Evolutionary conservation across 345 rosid genomes (phyloP).

Genomic region (Clarkia xantiana): DNA sequence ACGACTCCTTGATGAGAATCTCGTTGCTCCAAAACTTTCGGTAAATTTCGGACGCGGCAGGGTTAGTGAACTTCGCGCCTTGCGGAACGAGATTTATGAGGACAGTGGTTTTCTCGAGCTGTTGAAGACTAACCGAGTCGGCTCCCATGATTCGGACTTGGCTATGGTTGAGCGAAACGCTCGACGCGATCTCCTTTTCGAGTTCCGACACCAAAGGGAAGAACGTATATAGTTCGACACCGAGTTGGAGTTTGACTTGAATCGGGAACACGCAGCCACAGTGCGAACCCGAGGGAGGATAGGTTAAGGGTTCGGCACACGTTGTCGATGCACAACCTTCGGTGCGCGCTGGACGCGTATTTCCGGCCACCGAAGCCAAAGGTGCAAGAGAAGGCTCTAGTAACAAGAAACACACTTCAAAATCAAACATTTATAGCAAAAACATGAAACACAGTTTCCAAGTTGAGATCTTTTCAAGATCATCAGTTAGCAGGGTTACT

Average conservation of each 20-base stretch:
- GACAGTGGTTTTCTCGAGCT: conserved; percentile 42
- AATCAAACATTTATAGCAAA: too few relatives aligned
- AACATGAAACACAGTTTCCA: too few relatives aligned
- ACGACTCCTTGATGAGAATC: conserved; percentile 25
- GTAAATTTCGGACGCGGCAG: conserved; percentile 28
- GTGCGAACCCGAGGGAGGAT: conserved; percentile 41
- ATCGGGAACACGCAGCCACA: conserved; percentile 59
- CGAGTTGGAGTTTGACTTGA: conserved; percentile 48
- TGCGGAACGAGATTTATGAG: conserved; percentile 48
- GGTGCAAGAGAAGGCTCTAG: too few relatives aligned
- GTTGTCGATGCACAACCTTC: conserved; percentile 41
- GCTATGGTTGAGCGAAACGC: conserved; percentile 29
- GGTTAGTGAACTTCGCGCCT: conserved; percentile 25
- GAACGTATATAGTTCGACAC: conserved; percentile 36
- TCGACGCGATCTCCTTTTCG: conserved; percentile 37
- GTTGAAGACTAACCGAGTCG: conserved; percentile 42
- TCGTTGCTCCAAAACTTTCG: conserved; percentile 38
- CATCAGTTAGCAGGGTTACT: too few relatives aligned
- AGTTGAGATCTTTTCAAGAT: too few relatives aligned
- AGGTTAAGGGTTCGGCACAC: conserved; percentile 49
- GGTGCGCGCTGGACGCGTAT: neutral
- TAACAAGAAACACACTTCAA: too few relatives aligned
- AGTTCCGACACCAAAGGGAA: conserved; percentile 52
- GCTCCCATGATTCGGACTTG: conserved; percentile 68
- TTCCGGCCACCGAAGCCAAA: neutral